These are phyloP conservation scores for Scleroderma citrinum DNA, from an alignment of 768 basidiomycete species.

Conservation along the genomic window DNA sequence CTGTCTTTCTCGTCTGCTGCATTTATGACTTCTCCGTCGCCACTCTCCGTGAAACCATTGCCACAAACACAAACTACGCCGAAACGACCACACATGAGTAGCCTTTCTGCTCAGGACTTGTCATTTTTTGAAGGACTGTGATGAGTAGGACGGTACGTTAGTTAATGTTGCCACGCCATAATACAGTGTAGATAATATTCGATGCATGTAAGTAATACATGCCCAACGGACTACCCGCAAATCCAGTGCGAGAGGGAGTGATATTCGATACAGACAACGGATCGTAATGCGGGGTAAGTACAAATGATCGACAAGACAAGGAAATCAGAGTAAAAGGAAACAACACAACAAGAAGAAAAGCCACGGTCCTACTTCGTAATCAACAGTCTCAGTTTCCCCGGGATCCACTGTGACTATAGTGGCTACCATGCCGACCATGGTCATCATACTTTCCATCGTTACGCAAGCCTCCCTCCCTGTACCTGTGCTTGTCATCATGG, in stretches of 20 bases:
- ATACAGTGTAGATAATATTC: not conserved
- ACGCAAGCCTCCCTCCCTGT: not conserved
- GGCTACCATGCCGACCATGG: not conserved
- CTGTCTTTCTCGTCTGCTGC: slow-evolving; percentile 16
- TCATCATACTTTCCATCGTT: not conserved
- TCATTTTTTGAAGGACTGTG: slow-evolving; percentile 82
- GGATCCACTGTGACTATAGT: not conserved
- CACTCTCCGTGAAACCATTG: slow-evolving; percentile 10
- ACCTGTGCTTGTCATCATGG: not conserved
- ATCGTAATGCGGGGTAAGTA: not conserved
- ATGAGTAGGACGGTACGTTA: slow-evolving; percentile 4
- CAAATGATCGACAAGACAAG: not conserved
- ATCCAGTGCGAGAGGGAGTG: not conserved
- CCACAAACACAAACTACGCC: slow-evolving; percentile 7
- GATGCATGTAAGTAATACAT: not conserved
- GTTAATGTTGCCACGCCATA: not conserved
- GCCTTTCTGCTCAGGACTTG: slow-evolving; percentile 76
- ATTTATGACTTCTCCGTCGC: slow-evolving; percentile 4
- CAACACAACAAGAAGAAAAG: not conserved
- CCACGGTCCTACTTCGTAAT: not conserved
- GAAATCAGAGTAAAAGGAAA: not conserved
- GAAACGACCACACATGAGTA: slow-evolving; percentile 36
- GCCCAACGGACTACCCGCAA: not conserved
- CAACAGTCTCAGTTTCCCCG: not conserved
- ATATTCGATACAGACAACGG: not conserved